Evolutionary conservation across 352 stramenopile species (phyloP), one percentile per base, ranked within the genome.

Genomic region (Phytophthora crassamura): DNA sequence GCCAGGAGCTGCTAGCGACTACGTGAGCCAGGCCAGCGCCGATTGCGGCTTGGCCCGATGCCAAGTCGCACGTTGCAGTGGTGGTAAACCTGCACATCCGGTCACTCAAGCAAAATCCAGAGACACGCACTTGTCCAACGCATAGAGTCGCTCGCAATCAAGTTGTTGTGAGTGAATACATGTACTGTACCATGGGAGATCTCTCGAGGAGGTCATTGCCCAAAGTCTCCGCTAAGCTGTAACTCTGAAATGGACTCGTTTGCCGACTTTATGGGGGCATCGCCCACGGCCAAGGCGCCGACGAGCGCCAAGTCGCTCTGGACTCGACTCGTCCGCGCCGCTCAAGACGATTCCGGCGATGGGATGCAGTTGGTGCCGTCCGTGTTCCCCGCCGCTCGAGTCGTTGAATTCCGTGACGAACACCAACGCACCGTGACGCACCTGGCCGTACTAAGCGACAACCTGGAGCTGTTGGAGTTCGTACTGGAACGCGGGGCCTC

Each of bases 341-440:
- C 51, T n/a, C 32, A 40, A 39, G 35, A 35, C 47, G 28, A 53
- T 41, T 38, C 41, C 9, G 36, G 38, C 35, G 34, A 60, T 22
- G 35, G 36, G 4, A 33, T 57, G 30, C 52, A 32, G 30, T 39
- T 36, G 56, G 16, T 47, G 54, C 40, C 41, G 30, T 32, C 40
- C 4, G n/a, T 18, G 22, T 59, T 59, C 54, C 40, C 54, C 6
- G 32, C 33, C 5, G 5, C 39, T 20, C 53, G 50, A 22, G 16
- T 75, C 7, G 16, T 43, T 18, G 40, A 28, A 6, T 75, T 53
- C 7, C 67, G 63, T 34, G 63, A 69, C 36, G 34, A 66, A 8
- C 42, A 69, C n/a, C 45, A 71, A n/a, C 49, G 50, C 14, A 71
- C 67, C 25, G 53, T 80, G 11, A 59, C 72, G 9, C 63, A 77